A percentile compares a stretch with the other conserved stretches of the same genome.
These are phyloP conservation scores for Diaporthe destruens DNA, from an alignment of 2,329 filamentous ascomycete genomes.

Conservation along the genomic window DNA sequence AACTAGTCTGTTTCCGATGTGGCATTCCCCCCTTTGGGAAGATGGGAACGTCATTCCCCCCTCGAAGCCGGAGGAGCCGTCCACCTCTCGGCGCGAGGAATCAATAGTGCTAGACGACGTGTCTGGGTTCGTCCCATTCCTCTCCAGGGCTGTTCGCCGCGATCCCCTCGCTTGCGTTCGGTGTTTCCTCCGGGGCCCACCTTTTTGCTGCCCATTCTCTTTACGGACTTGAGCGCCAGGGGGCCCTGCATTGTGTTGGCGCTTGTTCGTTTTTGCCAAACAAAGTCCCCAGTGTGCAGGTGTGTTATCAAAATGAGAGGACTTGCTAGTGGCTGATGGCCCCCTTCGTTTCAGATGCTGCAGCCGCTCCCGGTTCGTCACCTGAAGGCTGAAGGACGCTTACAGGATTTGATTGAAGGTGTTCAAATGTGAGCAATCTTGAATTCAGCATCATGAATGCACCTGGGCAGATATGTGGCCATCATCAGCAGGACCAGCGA, in stretches of 20 bases:
- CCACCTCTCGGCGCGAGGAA: background rate
- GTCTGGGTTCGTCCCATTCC: background rate
- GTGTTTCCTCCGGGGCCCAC: constrained; percentile 19
- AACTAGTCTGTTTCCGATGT: background rate
- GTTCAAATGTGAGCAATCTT: background rate
- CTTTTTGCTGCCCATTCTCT: constrained; percentile 8
- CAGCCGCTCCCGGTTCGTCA: constrained; percentile 18
- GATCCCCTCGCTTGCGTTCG: background rate
- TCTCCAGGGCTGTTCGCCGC: background rate
- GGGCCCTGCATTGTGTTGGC: constrained; percentile 6
- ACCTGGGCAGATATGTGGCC: background rate
- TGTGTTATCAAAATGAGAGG: constrained; percentile 27
- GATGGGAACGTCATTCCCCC: background rate
- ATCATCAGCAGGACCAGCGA: background rate
- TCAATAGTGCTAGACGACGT: background rate
- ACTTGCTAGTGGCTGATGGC: background rate
- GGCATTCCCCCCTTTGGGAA: background rate
- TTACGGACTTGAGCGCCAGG: constrained; percentile 1
- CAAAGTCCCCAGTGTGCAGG: background rate
- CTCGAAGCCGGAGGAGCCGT: background rate
- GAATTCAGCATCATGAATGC: background rate
- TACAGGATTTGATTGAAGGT: constrained; percentile 16
- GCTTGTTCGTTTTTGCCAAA: constrained; percentile 16
- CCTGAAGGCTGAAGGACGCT: constrained; percentile 29
- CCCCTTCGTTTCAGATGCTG: constrained; percentile 22